phyloP scores from a whole-genome alignment of 345 rosid genomes.

The Anastatica hierochuntica region DNA sequence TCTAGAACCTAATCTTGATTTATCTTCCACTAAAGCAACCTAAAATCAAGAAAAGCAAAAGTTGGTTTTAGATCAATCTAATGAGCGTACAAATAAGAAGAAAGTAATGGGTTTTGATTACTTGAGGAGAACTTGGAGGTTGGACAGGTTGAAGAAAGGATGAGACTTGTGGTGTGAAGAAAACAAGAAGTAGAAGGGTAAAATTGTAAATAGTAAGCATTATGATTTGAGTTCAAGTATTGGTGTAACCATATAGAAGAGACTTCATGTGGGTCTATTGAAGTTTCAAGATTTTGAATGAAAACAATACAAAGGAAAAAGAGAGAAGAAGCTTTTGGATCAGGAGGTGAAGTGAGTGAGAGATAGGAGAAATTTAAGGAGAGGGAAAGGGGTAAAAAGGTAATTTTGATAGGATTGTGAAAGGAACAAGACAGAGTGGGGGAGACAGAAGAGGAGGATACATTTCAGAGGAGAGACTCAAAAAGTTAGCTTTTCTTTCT shows the following conservation, averaged over 20 bases:
- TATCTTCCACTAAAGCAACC: constrained; percentile 45
- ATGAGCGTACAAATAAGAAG: too few relatives aligned
- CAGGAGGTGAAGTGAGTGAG: too few relatives aligned
- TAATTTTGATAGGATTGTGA: too few relatives aligned
- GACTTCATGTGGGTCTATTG: constrained; percentile 19
- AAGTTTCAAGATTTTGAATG: constrained; percentile 14
- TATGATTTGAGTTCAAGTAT: neutral
- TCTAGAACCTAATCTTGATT: constrained; percentile 73
- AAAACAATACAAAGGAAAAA: neutral
- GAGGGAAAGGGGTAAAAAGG: too few relatives aligned
- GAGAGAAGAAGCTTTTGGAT: neutral
- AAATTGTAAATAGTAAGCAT: constrained; percentile 9
- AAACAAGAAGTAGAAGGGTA: constrained; percentile 1
- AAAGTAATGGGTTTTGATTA: neutral
- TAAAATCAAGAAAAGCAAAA: neutral
- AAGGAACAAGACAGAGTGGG: too few relatives aligned
- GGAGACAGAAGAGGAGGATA: too few relatives aligned
- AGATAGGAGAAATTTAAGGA: too few relatives aligned
- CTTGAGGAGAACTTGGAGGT: constrained; percentile 15
- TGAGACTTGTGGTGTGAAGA: constrained; percentile 17
- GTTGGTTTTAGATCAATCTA: neutral
- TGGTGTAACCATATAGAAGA: neutral
- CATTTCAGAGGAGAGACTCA: too few relatives aligned
- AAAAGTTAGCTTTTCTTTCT: too few relatives aligned
- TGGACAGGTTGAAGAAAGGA: constrained; percentile 22